Evolutionary conservation across 2,329 filamentous ascomycete species (phyloP), one percentile per base, ranked within the genome.

Genomic region (Fusarium avenaceum): DNA sequence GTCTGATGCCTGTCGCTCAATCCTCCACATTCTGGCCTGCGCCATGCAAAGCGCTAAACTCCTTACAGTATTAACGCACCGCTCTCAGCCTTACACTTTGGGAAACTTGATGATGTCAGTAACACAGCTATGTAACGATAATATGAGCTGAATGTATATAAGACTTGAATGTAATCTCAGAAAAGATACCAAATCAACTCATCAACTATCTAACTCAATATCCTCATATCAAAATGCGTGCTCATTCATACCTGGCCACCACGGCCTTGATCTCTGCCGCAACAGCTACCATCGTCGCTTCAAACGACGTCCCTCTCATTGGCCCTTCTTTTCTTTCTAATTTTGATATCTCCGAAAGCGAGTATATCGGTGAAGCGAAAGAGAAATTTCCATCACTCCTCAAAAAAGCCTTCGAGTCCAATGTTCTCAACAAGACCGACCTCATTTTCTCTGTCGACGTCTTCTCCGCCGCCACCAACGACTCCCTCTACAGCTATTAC

Each of bases 401-500:
- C 1, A 61, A 74, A 7, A 42, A 50, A 0, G 24, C 67, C 2
- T 71, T 74, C 7, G 28, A 43, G 0, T 14, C 43, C 0, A 44
- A 30, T 3, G 7, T 6, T 1, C 32, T 74, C 14, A 67, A 74
- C 60, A 22, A 56, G 3, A 70, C 68, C 4, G 61, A 71, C 15
- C 50, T 64, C 0, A 51, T 69, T 14, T 74, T 74, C 7, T 42
- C 68, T 14, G 45, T 75, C 1, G 74, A 75, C 13, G 74, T 75
- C 22, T 75, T 75, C 32, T 75, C 72, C 0, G 64, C 74, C 0
- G 59, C 62, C 0, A 75, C 74, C 0, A 75, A 75, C 7, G 38
- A 48, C 3, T 75, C 71, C 6, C 20, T 75, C 5, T 75, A 71
- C 17, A 74, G 48, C 20, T 68, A 74, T 33, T 66, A 45, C 7